phyloP scores from a whole-genome alignment of 768 basidiomycete species.

The Lactarius sp. region DNA sequence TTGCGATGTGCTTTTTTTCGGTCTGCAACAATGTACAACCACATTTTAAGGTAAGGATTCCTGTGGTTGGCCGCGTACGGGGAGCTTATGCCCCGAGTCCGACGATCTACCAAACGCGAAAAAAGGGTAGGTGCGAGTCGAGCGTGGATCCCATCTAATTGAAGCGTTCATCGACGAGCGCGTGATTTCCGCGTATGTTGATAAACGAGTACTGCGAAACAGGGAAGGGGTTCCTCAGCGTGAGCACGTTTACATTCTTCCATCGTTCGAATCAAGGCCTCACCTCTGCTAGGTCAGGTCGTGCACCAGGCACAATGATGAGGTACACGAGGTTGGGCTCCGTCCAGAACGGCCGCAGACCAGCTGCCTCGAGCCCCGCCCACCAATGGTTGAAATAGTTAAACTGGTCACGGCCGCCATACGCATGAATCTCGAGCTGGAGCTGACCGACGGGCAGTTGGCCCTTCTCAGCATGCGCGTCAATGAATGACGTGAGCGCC shows the following conservation, averaged over 20 bases:
- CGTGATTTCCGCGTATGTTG: conserved; percentile 38
- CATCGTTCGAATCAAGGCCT: neutral
- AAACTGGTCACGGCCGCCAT: conserved; percentile 37
- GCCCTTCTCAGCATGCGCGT: conserved; percentile 30
- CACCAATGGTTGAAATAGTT: conserved; percentile 58
- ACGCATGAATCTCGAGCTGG: conserved; percentile 60
- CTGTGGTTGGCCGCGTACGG: neutral
- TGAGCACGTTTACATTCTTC: conserved; percentile 1
- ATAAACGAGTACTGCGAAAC: conserved; percentile 45
- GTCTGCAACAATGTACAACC: too few relatives aligned
- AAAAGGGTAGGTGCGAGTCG: neutral
- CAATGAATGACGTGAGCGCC: conserved; percentile 45
- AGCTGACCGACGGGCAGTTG: conserved; percentile 64
- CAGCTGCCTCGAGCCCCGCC: conserved; percentile 61
- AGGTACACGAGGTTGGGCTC: conserved; percentile 48
- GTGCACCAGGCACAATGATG: conserved; percentile 37
- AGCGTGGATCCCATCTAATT: neutral
- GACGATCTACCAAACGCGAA: neutral
- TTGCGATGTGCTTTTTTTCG: too few relatives aligned
- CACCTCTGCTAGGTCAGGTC: conserved; percentile 41
- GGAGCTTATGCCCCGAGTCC: neutral
- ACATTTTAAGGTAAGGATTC: neutral
- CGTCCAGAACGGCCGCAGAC: conserved; percentile 66
- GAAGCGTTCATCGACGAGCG: conserved; percentile 7
- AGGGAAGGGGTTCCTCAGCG: neutral